phyloP scores from a whole-genome alignment of 768 basidiomycete species.

The Trametes elegans region DNA sequence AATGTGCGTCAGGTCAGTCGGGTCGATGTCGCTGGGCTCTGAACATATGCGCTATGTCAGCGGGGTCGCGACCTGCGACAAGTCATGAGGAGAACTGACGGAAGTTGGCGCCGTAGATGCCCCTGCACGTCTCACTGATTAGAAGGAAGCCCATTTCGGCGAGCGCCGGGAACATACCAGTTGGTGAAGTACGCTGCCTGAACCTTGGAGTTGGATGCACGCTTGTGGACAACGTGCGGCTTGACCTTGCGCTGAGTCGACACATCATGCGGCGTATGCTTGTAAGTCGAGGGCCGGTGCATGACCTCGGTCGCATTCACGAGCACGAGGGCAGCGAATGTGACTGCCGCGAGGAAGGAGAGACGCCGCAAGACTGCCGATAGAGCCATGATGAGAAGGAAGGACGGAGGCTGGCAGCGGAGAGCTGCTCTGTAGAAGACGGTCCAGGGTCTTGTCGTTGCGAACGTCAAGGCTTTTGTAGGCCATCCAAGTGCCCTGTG shows the following conservation, averaged over 20 bases:
- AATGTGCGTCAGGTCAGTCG: slow-evolving; percentile 67
- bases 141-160: too few relatives aligned
- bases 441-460: background rate
- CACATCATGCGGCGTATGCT: slow-evolving; percentile 39
- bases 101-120: slow-evolving; percentile 33
- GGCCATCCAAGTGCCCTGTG: too few relatives aligned
- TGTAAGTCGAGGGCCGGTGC: slow-evolving; percentile 50
- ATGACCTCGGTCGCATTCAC: slow-evolving; percentile 46
- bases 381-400: slow-evolving; percentile 13
- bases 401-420: background rate
- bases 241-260: slow-evolving; percentile 29
- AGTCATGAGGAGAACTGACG: slow-evolving; percentile 17
- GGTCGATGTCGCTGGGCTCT: slow-evolving; percentile 66
- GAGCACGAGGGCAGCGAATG: slow-evolving; percentile 18
- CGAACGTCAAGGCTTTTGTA: slow-evolving; percentile 10
- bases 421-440: background rate
- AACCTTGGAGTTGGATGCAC: slow-evolving; percentile 25
- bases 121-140: slow-evolving; percentile 16
- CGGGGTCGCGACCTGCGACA: too few relatives aligned
- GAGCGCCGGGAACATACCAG: slow-evolving; percentile 33
- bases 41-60: too few relatives aligned
- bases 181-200: slow-evolving; percentile 54
- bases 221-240: slow-evolving; percentile 40
- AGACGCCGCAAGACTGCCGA: slow-evolving; percentile 13
- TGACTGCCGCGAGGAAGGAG: slow-evolving; percentile 16